A percentile compares a stretch with the other conserved stretches of the same genome.
phyloP scores from a whole-genome alignment of 163 green algal genomes.

The Smithsoniella earleae region DNA sequence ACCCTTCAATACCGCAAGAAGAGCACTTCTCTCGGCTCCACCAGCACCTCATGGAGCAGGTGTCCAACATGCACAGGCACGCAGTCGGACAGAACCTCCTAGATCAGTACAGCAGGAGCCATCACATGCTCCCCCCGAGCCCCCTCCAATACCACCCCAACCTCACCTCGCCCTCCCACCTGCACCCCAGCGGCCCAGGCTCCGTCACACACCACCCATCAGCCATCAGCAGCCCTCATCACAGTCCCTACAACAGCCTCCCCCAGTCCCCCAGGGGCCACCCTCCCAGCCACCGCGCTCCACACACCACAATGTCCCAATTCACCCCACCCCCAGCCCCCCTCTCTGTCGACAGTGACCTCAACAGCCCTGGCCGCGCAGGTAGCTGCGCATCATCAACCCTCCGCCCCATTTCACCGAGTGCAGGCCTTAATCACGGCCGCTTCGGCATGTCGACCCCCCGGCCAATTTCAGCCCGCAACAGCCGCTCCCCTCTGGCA shows the following conservation, averaged over 20 bases:
- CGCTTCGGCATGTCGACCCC: slow-evolving; percentile 32
- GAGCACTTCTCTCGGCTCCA: slow-evolving; percentile 15
- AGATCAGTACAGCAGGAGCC: background rate
- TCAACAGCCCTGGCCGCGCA: background rate
- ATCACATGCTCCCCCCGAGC: background rate
- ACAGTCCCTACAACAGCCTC: slow-evolving; percentile 17
- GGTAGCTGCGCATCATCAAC: slow-evolving; percentile 31
- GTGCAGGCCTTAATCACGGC: slow-evolving; percentile 11
- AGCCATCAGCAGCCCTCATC: background rate
- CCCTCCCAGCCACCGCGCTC: background rate
- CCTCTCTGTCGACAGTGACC: slow-evolving; percentile 8
- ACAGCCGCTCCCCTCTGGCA: slow-evolving; percentile 4
- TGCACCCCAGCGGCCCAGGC: background rate
- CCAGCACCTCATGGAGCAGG: slow-evolving; percentile 22
- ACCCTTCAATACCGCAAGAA: slow-evolving; percentile 15
- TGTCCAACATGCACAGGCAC: slow-evolving; percentile 24
- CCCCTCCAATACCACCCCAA: background rate
- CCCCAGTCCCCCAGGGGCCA: background rate
- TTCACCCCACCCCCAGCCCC: slow-evolving; percentile 8
- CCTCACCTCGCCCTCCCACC: too few relatives aligned
- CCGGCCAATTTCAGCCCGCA: background rate
- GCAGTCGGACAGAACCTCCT: slow-evolving; percentile 6
- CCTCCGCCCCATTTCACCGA: slow-evolving; percentile 19
- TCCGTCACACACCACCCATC: background rate
- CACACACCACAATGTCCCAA: background rate